Conservation (phyloP, 768 basidiomycete genomes). For the Boletus vinaceobasis region DNA sequence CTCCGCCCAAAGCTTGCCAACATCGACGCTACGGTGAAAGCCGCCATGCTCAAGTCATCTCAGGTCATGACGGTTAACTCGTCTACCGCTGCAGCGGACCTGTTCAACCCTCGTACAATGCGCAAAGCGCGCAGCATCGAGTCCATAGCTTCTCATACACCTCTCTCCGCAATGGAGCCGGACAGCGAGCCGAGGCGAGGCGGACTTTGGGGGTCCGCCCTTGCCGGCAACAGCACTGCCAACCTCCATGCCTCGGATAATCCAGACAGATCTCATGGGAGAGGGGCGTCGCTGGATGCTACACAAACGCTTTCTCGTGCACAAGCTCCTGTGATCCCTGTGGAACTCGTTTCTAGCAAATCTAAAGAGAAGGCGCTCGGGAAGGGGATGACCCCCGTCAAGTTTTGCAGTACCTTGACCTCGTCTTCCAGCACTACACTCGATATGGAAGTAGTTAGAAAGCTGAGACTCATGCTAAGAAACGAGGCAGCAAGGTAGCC, state of each 20-base stretch:
- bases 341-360: slow-evolving; percentile 35
- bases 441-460: slow-evolving; percentile 85
- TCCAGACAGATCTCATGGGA: slow-evolving; percentile 42
- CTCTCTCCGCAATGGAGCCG: slow-evolving; percentile 36
- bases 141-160: slow-evolving; percentile 52
- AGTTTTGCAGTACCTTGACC: slow-evolving; percentile 64
- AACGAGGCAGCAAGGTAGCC: slow-evolving; percentile 86
- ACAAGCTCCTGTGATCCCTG: slow-evolving; percentile 43
- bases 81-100: slow-evolving; percentile 26
- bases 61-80: slow-evolving; percentile 52
- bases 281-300: slow-evolving; percentile 63
- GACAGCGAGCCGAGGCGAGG: slow-evolving; percentile 31
- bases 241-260: slow-evolving; percentile 25
- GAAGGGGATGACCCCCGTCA: slow-evolving; percentile 60
- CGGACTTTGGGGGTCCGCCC: slow-evolving; percentile 21
- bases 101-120: slow-evolving; percentile 52
- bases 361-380: slow-evolving; percentile 51
- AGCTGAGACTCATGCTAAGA: slow-evolving; percentile 77
- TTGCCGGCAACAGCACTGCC: slow-evolving; percentile 31
- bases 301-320: slow-evolving; percentile 50
- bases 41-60: slow-evolving; percentile 88
- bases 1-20: slow-evolving; percentile 74
- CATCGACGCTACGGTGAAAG: slow-evolving; percentile 85
- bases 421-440: slow-evolving; percentile 69
- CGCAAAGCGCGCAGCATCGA: slow-evolving; percentile 74